Evolutionary conservation across 1,284 basidiomycete species (phyloP).

Genomic region (Ceratobasidium sp.): DNA sequence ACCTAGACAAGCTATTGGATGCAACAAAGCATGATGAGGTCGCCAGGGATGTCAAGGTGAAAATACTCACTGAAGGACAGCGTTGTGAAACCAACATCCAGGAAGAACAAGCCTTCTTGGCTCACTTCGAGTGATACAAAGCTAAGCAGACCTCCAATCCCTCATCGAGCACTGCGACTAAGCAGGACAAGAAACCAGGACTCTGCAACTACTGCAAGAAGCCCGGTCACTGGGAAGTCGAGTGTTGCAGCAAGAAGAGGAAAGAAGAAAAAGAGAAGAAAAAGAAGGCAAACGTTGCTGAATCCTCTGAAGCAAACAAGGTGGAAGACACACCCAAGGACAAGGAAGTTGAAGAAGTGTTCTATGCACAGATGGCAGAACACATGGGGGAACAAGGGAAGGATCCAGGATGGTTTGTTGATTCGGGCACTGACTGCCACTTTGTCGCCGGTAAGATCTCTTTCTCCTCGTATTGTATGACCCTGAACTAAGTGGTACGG

Average conservation of each 20-base stretch:
- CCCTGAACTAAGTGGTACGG: background rate
- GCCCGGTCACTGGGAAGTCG: background rate
- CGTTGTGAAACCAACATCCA: background rate
- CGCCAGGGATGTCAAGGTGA: background rate
- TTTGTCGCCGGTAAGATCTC: background rate
- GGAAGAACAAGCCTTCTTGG: background rate
- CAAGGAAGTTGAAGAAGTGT: background rate
- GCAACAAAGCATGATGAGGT: background rate
- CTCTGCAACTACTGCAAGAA: background rate
- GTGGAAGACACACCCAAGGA: too few species aligned
- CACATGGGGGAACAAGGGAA: background rate
- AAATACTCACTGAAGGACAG: background rate
- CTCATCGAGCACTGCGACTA: background rate
- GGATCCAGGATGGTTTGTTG: background rate
- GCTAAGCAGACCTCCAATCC: background rate
- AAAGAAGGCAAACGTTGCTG: background rate
- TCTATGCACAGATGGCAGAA: background rate
- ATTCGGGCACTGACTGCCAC: background rate
- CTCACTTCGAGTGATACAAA: background rate
- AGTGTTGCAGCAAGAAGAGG: too few species aligned
- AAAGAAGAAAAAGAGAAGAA: too few species aligned
- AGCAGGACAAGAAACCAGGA: background rate
- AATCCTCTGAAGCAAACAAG: too few species aligned
- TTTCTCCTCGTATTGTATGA: background rate
- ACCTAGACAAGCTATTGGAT: background rate